These are phyloP conservation scores for Penicillium sp. DNA, from an alignment of 2,329 filamentous ascomycete species.

Conservation along the genomic window DNA sequence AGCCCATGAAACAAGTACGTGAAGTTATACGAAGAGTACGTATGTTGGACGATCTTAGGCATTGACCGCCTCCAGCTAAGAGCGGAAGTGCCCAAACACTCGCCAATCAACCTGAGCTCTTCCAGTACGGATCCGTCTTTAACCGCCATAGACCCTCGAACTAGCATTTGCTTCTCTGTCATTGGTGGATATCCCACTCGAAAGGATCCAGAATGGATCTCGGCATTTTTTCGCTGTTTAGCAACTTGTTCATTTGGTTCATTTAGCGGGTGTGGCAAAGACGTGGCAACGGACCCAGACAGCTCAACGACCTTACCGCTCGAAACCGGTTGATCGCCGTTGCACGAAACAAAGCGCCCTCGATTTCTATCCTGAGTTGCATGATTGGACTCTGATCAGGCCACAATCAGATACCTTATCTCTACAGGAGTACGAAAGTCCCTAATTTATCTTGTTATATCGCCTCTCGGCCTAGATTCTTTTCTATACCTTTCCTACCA, in stretches of 20 bases:
- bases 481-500: neutral
- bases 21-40: neutral
- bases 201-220: neutral
- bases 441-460: neutral
- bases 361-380: neutral
- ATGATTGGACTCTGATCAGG: constrained; percentile 6
- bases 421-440: neutral
- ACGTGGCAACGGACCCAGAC: constrained; percentile 8
- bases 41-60: neutral
- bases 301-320: constrained; percentile 6
- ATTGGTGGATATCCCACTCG: neutral
- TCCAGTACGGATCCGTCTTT: neutral
- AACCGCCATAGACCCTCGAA: neutral
- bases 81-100: neutral
- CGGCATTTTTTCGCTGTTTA: neutral
- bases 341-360: neutral
- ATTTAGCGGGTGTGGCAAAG: neutral
- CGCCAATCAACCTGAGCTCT: neutral
- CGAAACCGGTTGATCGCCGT: neutral
- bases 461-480: neutral
- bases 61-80: neutral
- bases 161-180: neutral
- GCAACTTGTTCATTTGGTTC: neutral
- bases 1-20: too few relatives aligned
- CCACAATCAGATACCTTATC: neutral